phyloP scores from a whole-genome alignment of 768 basidiomycete species.

The Pisolithus sp. region DNA sequence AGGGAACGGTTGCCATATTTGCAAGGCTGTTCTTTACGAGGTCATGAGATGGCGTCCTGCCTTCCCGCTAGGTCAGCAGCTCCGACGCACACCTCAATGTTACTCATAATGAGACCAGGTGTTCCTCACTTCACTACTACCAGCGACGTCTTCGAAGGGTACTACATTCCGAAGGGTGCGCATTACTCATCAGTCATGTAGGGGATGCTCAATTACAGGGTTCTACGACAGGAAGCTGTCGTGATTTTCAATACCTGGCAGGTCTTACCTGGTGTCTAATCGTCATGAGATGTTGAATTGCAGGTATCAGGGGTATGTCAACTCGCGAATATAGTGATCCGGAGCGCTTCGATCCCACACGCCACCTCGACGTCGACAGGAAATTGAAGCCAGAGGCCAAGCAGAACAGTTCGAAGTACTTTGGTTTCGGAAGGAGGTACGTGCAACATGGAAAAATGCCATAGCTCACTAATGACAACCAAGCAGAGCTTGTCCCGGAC shows the following conservation, averaged over 20 bases:
- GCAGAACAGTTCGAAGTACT: neutral
- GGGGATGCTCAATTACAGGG: neutral
- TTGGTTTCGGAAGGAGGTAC: slow-evolving; percentile 1
- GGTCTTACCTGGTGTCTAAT: neutral
- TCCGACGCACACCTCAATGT: neutral
- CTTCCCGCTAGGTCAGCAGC: slow-evolving; percentile 1
- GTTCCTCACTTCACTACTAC: neutral
- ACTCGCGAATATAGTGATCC: neutral
- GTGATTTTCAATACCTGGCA: neutral
- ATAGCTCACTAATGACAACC: neutral
- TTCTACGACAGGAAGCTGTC: neutral
- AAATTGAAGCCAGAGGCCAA: neutral
- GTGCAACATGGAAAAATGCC: neutral
- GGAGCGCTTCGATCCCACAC: neutral
- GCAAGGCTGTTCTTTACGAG: slow-evolving; percentile 5
- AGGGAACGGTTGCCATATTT: slow-evolving; percentile 1
- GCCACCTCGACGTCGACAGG: neutral
- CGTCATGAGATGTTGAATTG: neutral
- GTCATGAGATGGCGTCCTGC: slow-evolving; percentile 3
- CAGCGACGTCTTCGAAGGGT: neutral
- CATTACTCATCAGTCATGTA: neutral
- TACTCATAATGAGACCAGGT: neutral
- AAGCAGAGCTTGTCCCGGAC: neutral
- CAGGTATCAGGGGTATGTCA: neutral
- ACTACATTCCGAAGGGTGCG: neutral